Conservation (phyloP, 2,329 filamentous ascomycete species). For the Colletotrichum liaoningense region DNA sequence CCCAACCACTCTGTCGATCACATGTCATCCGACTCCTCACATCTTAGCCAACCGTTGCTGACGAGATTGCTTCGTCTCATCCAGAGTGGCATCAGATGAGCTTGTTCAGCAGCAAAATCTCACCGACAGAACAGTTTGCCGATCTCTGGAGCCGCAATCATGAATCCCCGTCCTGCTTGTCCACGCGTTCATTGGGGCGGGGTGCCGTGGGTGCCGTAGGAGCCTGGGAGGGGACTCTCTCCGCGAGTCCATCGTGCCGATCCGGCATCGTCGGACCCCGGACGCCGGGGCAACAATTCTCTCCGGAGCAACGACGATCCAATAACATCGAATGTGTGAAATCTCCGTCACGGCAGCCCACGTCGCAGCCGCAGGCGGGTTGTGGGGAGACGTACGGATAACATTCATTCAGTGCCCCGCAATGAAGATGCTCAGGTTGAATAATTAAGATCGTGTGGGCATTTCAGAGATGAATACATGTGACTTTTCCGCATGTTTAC, state of each 20-base stretch:
- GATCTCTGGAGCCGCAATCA: neutral
- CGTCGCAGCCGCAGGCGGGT: neutral
- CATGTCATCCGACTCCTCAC: neutral
- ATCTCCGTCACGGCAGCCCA: neutral
- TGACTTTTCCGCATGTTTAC: too few species aligned
- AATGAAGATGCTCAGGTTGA: too few species aligned
- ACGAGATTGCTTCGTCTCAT: slow-evolving; percentile 22
- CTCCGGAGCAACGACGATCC: slow-evolving; percentile 5
- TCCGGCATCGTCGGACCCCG: neutral
- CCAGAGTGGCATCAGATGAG: neutral
- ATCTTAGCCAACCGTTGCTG: neutral
- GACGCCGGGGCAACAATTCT: neutral
- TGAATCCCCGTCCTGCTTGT: neutral
- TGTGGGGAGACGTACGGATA: neutral
- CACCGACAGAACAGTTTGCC: neutral
- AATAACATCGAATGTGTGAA: neutral
- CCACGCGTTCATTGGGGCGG: too few species aligned
- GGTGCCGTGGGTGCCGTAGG: neutral
- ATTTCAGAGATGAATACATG: too few species aligned
- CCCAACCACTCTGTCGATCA: slow-evolving; percentile 4
- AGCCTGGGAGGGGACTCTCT: neutral
- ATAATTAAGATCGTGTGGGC: too few species aligned
- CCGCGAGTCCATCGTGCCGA: too few species aligned
- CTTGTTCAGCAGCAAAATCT: neutral
- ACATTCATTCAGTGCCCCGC: neutral